Conservation (phyloP, 225 moss, liverwort and hornwort species). For the Sphagnum contortum region DNA sequence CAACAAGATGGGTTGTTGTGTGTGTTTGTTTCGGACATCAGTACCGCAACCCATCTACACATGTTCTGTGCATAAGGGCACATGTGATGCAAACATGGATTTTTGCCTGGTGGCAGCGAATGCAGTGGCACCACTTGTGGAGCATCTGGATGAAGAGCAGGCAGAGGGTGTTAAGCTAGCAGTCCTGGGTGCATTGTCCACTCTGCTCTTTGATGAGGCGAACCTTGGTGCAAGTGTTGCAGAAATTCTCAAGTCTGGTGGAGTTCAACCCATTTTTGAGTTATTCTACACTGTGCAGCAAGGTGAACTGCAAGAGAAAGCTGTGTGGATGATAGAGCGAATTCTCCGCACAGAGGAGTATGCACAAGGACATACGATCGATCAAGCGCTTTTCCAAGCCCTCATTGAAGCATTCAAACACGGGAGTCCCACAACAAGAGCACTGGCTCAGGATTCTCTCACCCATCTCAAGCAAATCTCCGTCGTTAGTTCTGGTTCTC, state of each 20-base stretch:
- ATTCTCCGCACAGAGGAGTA: constrained; percentile 3
- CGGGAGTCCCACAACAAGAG: not conserved
- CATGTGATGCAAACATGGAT: constrained; percentile 1
- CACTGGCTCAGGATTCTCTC: constrained; percentile 3
- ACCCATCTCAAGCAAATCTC: constrained; percentile 6
- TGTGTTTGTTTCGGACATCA: not conserved
- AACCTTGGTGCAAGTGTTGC: not conserved
- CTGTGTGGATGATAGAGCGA: constrained; percentile 4
- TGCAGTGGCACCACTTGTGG: constrained; percentile 3
- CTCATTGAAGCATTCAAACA: constrained; percentile 1
- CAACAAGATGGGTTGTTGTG: not conserved
- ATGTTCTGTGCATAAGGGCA: not conserved
- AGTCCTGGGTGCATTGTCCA: not conserved
- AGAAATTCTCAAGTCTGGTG: not conserved
- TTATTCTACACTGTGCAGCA: constrained; percentile 3
- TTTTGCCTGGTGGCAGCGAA: constrained; percentile 2
- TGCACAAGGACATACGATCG: constrained; percentile 1
- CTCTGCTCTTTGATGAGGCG: constrained; percentile 1
- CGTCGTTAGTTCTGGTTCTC: not conserved
- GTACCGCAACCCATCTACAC: not conserved
- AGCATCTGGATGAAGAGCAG: constrained; percentile 1
- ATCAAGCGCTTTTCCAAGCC: constrained; percentile 1
- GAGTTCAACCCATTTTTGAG: not conserved
- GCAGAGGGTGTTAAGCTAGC: not conserved
- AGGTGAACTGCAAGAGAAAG: constrained; percentile 1